Evolutionary conservation across 2,329 filamentous ascomycete genomes (phyloP), one percentile per base, ranked within the genome.

Genomic region (Nigrospora osmanthi): DNA sequence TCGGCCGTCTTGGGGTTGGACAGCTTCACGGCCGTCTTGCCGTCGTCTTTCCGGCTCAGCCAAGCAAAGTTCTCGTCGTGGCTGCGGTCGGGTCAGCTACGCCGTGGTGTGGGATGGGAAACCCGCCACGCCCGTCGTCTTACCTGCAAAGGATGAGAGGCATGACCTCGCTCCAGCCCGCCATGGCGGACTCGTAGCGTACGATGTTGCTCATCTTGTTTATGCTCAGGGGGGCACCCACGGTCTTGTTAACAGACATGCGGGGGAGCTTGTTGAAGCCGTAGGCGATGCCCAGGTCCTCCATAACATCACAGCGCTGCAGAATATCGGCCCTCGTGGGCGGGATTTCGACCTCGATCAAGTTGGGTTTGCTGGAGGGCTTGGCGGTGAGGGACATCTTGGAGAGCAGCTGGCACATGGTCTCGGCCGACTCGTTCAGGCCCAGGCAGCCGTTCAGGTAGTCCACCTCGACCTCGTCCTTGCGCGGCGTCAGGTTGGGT

Each of bases 221-320:
- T 68, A 98, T 85, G 48, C 82, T 80, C 11, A 97, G 76, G 11
- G 90, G 89, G 46, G 89, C 85, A 39, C 88, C 94, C 49, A 96
- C 86, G 19, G 87, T 85, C 60, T 89, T 90, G 65, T 83, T 89
- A 10, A 90, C 89, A 59, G 91, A 89, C 40, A 85, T 82, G 43
- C 89, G 84, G 1, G 91, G 90, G 15, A 98, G 83, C 51, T 87
- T 89, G 75, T 98, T 98, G 78, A 95, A 98, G 53, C 94, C 93
- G 65, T 97, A 96, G 43, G 89, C 89, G 52, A 98, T 93, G 35
- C 89, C 93, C 16, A 94, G 83, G 62, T 98, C 94, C 70, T 98
- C 93, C 91, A 98, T 98, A 54, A 98, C 87, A 63, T 98, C 93
- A 57, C 89, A 94, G 61, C 96, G 87, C 66, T 98, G 93, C 31